phyloP scores from a whole-genome alignment of 192 early-diverging fungal genomes.

The Backusella circina region DNA sequence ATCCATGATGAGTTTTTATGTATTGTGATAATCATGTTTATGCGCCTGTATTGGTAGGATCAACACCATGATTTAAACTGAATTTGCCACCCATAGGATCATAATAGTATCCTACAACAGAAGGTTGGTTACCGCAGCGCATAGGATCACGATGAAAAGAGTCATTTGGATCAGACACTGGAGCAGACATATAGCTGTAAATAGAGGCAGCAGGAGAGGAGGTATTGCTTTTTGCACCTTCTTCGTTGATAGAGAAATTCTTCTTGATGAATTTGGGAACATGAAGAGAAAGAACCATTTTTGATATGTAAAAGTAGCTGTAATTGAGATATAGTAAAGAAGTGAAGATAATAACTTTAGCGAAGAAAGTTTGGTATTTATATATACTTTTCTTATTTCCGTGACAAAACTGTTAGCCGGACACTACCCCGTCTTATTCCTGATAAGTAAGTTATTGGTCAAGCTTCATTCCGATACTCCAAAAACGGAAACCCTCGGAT shows the following conservation, averaged over 20 bases:
- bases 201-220: slow-evolving; percentile 4
- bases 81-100: slow-evolving; percentile 30
- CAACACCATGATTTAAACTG: neutral
- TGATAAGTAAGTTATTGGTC: neutral
- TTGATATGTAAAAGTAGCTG: neutral
- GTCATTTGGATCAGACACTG: neutral
- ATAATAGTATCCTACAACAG: slow-evolving; percentile 21
- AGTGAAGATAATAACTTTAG: neutral
- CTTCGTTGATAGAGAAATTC: neutral
- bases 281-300: slow-evolving; percentile 6
- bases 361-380: neutral
- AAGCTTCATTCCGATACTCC: neutral
- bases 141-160: slow-evolving; percentile 23
- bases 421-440: neutral
- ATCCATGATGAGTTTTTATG: neutral
- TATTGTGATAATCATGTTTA: neutral
- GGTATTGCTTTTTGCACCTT: neutral
- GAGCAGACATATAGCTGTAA: neutral
- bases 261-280: slow-evolving; percentile 11
- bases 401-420: slow-evolving; percentile 13
- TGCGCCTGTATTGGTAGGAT: slow-evolving; percentile 28
- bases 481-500: neutral
- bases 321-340: neutral
- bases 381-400: neutral
- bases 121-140: slow-evolving; percentile 19